A percentile compares a stretch with the other conserved stretches of the same genome.
Evolutionary conservation across 202 grass and related monocot genomes (phyloP).

Genomic region (Digitaria exilis): DNA sequence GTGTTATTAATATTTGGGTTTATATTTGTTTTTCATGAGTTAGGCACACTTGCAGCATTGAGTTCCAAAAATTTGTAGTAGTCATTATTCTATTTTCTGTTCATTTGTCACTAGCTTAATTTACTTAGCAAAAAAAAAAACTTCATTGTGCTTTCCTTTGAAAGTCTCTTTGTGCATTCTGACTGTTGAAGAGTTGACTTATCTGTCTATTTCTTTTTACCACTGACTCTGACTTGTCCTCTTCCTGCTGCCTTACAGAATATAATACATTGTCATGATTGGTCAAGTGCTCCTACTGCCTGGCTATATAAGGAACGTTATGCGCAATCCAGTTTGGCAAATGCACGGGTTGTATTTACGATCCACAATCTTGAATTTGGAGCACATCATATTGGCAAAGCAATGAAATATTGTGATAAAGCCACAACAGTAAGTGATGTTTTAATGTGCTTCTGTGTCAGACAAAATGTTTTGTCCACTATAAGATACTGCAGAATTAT

Average conservation of each 20-base stretch:
- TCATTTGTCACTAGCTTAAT: not conserved
- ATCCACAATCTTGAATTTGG: constrained; percentile 99
- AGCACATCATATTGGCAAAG: constrained; percentile 71
- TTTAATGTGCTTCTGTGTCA: not conserved
- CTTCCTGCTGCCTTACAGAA: constrained; percentile 47
- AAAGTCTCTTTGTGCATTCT: not conserved
- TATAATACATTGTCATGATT: constrained; percentile 98
- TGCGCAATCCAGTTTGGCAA: constrained; percentile 54
- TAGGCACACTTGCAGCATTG: not conserved
- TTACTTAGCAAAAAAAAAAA: not conserved
- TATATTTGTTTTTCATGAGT: constrained; percentile 13
- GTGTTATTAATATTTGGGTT: constrained; percentile 5
- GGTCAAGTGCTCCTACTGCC: constrained; percentile 85
- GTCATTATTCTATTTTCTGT: not conserved
- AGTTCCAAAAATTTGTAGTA: constrained; percentile 15
- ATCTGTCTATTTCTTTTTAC: constrained; percentile 10
- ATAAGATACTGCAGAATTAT: not conserved
- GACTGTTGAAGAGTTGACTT: not conserved
- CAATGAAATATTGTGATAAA: constrained; percentile 79
- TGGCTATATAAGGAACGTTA: constrained; percentile 94
- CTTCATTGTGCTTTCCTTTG: not conserved
- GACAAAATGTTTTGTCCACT: not conserved
- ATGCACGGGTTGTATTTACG: constrained; percentile 83
- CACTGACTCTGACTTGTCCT: constrained; percentile 7
- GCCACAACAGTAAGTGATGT: constrained; percentile 81